Conservation (phyloP, 768 basidiomycete genomes). For the Scleroderma bovista region DNA sequence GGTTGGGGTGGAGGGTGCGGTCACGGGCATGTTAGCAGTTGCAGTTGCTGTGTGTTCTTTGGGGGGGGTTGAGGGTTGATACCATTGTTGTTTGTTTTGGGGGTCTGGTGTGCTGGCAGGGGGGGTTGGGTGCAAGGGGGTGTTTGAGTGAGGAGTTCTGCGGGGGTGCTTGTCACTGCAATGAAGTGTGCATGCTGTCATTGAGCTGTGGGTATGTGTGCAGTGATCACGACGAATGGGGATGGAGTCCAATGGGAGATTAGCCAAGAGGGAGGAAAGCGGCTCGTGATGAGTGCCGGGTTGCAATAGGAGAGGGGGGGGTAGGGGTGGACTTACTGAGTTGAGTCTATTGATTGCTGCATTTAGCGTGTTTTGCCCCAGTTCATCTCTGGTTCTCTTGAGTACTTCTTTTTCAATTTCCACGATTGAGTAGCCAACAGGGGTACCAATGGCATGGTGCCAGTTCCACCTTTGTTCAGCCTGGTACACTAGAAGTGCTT, state of each 20-base stretch:
- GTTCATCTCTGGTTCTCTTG: background rate
- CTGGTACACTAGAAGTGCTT: slow-evolving; percentile 11
- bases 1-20: too few relatives aligned
- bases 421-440: background rate
- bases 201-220: too few relatives aligned
- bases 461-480: slow-evolving; percentile 7
- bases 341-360: background rate
- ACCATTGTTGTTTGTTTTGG: background rate
- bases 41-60: too few relatives aligned
- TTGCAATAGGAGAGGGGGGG: too few relatives aligned
- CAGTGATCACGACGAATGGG: too few relatives aligned
- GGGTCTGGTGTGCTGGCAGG: background rate
- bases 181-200: too few relatives aligned
- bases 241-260: too few relatives aligned
- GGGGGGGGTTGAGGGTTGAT: too few relatives aligned
- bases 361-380: background rate
- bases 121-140: background rate
- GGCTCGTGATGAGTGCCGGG: too few relatives aligned
- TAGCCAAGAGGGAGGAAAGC: background rate
- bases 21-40: too few relatives aligned
- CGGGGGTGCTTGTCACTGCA: too few relatives aligned
- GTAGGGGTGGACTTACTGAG: background rate
- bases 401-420: background rate
- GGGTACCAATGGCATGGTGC: background rate
- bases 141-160: background rate